Conservation (phyloP, 2,329 filamentous ascomycete genomes). For the Epichloe uncinata region DNA sequence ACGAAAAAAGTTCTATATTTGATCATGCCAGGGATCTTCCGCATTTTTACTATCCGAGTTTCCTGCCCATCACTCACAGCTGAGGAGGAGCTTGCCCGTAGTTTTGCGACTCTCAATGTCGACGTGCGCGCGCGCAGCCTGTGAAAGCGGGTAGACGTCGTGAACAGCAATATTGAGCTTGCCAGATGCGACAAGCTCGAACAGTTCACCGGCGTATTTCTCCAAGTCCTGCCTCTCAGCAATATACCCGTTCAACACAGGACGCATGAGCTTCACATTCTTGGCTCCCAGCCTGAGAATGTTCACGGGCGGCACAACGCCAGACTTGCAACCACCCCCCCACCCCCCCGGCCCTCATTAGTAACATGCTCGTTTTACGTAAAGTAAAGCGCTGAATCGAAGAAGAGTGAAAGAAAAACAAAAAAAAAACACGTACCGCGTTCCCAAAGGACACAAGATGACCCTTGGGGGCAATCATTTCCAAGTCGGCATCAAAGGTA, state of each 20-base stretch:
- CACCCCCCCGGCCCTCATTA: too few species aligned
- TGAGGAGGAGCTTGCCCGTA: slow-evolving; percentile 69
- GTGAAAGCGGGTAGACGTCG: slow-evolving; percentile 61
- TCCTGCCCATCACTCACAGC: slow-evolving; percentile 33
- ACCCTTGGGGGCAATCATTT: slow-evolving; percentile 64
- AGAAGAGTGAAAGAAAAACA: neutral
- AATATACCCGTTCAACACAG: slow-evolving; percentile 59
- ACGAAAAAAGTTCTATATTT: too few species aligned
- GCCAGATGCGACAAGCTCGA: slow-evolving; percentile 53
- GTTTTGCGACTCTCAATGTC: slow-evolving; percentile 76
- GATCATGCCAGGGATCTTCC: neutral
- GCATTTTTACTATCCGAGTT: neutral
- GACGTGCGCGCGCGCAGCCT: slow-evolving; percentile 54
- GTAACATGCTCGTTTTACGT: too few species aligned
- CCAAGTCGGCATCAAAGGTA: slow-evolving; percentile 69
- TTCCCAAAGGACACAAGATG: slow-evolving; percentile 71
- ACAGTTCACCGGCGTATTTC: slow-evolving; percentile 57
- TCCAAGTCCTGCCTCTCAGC: slow-evolving; percentile 57
- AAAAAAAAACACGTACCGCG: slow-evolving; percentile 42
- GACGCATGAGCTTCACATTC: slow-evolving; percentile 65
- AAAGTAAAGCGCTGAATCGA: too few species aligned
- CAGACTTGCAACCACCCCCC: slow-evolving; percentile 32
- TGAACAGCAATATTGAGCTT: slow-evolving; percentile 63
- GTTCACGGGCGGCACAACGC: slow-evolving; percentile 57
- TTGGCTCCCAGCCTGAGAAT: slow-evolving; percentile 50